Base-by-base conservation (phyloP, 495 filamentous ascomycete genomes). In the Rusavskia elegans region DNA sequence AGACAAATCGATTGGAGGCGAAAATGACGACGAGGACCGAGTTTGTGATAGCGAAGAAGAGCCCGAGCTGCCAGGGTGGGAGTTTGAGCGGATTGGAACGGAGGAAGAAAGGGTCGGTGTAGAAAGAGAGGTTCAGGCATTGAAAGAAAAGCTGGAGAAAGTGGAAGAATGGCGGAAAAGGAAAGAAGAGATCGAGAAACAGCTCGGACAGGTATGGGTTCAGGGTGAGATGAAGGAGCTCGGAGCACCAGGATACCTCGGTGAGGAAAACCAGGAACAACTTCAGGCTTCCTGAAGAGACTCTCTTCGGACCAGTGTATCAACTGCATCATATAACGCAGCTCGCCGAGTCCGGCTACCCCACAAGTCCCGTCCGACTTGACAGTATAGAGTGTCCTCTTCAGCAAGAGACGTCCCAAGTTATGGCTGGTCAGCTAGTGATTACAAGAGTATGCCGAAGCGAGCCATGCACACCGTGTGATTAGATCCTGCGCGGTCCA, bases 31-130 rank as follows among this genome's bases (percentile, higher is more conserved):
- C 0, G 85, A 93, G 69, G 53, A 41, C 5, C 23, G 32, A 14
- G 19, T 5, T 27, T 27, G 42, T 32, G 49, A 45, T 40, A 45
- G 46, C 14, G 67, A 71, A 52, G 76, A 74, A 27, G 68, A 72
- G 54, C 4, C 16, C 11, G 48, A 46, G 20, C 36, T 50, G 48
- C 30, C 63, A 17, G 78, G 79, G 55, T 97, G 89, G 87, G 83
- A 87, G 55, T 82, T 95, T 60, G 85, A 95, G 61, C 73, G 87
- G 42, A 95, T 99, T 55, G 93, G 93, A 40, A 96, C 89, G 0
- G 84, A 85, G 61, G 74, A 81, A 58, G 93, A 99, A 72, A 92
- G 89, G 67, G 81, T 87, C 60, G 81, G 82, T 8, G 89, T 95
- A 1, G 88, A 95, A 71, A 81, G 81, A 59, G 93, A 99, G 65